Evolutionary conservation across 768 basidiomycete genomes (phyloP).

Genomic region (Termitomyces sp.): DNA sequence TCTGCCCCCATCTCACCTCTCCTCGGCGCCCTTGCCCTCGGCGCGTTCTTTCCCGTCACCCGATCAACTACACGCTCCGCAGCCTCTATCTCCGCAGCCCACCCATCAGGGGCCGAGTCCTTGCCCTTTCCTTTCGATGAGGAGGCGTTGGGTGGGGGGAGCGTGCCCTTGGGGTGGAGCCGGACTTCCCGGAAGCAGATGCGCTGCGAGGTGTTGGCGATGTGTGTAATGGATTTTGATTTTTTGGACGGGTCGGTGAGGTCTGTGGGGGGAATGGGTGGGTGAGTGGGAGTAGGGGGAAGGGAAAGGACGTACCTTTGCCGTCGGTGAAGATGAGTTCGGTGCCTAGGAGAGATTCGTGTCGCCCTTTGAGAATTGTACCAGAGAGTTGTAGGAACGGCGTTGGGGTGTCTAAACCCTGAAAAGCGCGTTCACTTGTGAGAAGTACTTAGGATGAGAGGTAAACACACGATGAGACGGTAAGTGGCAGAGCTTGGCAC

Average conservation of each 20-base stretch:
- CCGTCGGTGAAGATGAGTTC: constrained; percentile 74
- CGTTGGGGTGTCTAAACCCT: constrained; percentile 77
- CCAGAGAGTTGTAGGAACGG: constrained; percentile 78
- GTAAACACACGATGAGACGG: constrained; percentile 66
- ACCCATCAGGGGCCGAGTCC: constrained; percentile 5
- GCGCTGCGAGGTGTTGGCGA: constrained; percentile 63
- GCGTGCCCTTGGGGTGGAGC: constrained; percentile 37
- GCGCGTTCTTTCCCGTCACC: constrained; percentile 25
- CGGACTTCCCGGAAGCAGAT: constrained; percentile 74
- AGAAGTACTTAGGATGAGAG: background rate
- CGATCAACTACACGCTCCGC: constrained; percentile 17
- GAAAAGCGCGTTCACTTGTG: background rate
- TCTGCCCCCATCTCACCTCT: background rate
- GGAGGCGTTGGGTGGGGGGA: constrained; percentile 1
- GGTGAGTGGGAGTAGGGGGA: background rate
- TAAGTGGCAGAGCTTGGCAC: constrained; percentile 69
- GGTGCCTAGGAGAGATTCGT: constrained; percentile 69
- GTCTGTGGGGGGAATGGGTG: constrained; percentile 26
- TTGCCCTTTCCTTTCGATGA: constrained; percentile 12
- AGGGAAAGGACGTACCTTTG: constrained; percentile 47
- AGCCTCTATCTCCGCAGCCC: constrained; percentile 4
- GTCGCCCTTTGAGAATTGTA: constrained; percentile 66
- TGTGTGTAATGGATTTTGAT: constrained; percentile 46
- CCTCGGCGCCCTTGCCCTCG: constrained; percentile 6
- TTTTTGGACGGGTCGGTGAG: constrained; percentile 46